Base-by-base conservation (phyloP, 2,329 filamentous ascomycete species). In the Bipolaris zeicola region DNA sequence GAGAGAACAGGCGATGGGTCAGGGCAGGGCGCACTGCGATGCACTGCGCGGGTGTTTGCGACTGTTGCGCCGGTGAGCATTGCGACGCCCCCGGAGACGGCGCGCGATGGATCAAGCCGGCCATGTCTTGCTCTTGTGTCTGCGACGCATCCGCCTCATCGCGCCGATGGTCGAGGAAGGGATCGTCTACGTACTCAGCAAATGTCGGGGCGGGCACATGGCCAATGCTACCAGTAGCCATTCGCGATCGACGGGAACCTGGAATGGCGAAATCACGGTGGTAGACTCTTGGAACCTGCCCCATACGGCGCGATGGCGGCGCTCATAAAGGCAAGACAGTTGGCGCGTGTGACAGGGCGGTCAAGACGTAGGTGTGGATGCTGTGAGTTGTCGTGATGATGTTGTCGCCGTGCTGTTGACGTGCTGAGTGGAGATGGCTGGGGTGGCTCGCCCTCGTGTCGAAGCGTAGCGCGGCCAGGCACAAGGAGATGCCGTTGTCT, bases 161-260 rank as follows among this genome's bases (percentile, higher is more conserved):
- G 20, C 36, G n/a, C 26, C n/a, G 26, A 39, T 39, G 51, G 39
- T 62, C 57, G 58, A 60, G 36, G 57, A 66, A 69, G 62, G 66
- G 60, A 53, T 64, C 65, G 53, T 62, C 61, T 66, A 80, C 81
- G 72, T 81, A 84, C 82, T 82, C 80, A 72, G 82, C 81, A 77
- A 80, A 83, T 56, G 75, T 77, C 58, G 77, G 76, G 58, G 81
- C 80, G 66, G 80, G 77, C 59, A 76, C 72, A 59, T 78, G 75
- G 63, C 74, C 76, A 63, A 83, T 80, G 68, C 78, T 79, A 59
- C 73, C 75, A 66, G 70, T 73, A 69, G 77, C 78, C 76, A 80
- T 80, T 64, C 79, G 79, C 57, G 79, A 48, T 69, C 74, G 68
- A 65, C 74, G 67, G 69, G 70, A 61, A 63, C 74, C 53, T 37